Percentiles rank a stretch among this genome's conserved stretches.
Conservation (phyloP, 352 stramenopile species). For the Globisporangium echinulatum region DNA sequence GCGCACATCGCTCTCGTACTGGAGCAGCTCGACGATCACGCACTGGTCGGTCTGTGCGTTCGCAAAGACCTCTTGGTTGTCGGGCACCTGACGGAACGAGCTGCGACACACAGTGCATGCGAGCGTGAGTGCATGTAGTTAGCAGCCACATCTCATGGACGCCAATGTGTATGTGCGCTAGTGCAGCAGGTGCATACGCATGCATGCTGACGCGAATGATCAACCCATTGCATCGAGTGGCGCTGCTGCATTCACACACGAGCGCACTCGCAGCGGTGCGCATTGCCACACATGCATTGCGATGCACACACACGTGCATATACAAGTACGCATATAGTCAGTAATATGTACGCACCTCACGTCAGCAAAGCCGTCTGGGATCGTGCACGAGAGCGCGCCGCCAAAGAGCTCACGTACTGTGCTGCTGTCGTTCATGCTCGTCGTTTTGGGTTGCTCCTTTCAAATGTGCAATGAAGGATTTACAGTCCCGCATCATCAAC, state of each 20-base stretch:
- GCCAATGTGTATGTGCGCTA: too few species aligned
- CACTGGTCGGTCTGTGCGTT: slow-evolving; percentile 74
- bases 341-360: slow-evolving; percentile 41
- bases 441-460: not conserved
- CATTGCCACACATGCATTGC: too few species aligned
- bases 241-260: too few species aligned
- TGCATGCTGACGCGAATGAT: not conserved
- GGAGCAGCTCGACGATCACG: slow-evolving; percentile 78
- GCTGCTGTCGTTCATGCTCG: not conserved
- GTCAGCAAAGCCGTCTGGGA: slow-evolving; percentile 68
- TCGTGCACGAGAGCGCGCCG: slow-evolving; percentile 62
- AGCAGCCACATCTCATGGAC: too few species aligned
- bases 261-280: not conserved
- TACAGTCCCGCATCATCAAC: not conserved
- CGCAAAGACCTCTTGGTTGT: slow-evolving; percentile 87
- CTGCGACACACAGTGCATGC: slow-evolving; percentile 11
- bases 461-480: not conserved
- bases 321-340: not conserved
- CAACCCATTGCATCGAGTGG: not conserved
- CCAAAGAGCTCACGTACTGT: slow-evolving; percentile 36
- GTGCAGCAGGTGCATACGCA: not conserved
- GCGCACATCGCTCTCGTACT: slow-evolving; percentile 46
- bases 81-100: slow-evolving; percentile 76
- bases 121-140: not conserved
- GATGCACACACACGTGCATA: not conserved